These are phyloP conservation scores for Daphne laureola DNA, from an alignment of 441 rosid genomes.

Conservation along the genomic window DNA sequence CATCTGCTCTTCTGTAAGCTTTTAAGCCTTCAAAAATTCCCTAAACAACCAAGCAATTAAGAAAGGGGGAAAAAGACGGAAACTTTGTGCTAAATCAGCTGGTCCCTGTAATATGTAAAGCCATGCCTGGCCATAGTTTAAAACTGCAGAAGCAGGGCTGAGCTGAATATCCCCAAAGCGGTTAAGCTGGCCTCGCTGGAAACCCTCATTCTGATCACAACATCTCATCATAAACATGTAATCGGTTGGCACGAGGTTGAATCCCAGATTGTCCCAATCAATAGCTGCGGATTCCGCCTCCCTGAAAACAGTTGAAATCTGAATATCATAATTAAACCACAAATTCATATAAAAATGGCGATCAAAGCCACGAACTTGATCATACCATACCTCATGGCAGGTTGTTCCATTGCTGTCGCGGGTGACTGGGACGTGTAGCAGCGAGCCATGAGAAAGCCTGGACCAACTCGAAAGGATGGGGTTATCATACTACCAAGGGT, in stretches of 20 bases:
- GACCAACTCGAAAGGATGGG: too few species aligned
- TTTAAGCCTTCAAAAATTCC: conserved; percentile 60
- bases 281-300: conserved; percentile 30
- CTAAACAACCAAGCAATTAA: conserved; percentile 12
- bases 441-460: too few species aligned
- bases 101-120: not conserved
- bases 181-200: conserved; percentile 40
- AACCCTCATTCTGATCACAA: conserved; percentile 26
- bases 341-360: not conserved
- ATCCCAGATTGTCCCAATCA: conserved; percentile 48
- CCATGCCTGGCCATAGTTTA: conserved; percentile 73
- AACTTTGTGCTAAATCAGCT: not conserved
- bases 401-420: not conserved
- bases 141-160: conserved; percentile 67
- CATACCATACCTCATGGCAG: not conserved
- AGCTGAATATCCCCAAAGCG: conserved; percentile 48
- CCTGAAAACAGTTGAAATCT: conserved; percentile 3
- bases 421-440: not conserved
- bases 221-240: conserved; percentile 38
- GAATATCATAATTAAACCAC: too few species aligned
- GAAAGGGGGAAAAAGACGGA: not conserved
- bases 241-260: conserved; percentile 33
- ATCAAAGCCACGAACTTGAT: not conserved
- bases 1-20: conserved; percentile 45
- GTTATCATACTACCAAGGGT: too few species aligned